phyloP scores from a whole-genome alignment of 176 grass and related monocot species.

The Cenchrus purpureus region DNA sequence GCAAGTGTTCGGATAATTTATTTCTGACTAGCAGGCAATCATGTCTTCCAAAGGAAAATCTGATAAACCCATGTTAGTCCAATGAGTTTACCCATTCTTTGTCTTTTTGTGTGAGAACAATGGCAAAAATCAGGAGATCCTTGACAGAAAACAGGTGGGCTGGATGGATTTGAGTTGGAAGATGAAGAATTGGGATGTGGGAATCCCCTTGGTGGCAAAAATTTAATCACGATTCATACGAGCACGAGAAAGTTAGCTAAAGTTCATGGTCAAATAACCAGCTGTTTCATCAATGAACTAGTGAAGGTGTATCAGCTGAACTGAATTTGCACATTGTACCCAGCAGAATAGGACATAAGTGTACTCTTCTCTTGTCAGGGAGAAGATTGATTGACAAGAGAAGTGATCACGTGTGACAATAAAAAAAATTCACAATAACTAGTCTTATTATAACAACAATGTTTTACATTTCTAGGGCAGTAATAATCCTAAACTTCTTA shows the following conservation, averaged over 20 bases:
- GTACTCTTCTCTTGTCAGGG: background rate
- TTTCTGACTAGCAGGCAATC: background rate
- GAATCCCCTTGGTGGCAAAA: no score
- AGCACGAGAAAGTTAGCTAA: background rate
- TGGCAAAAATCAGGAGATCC: background rate
- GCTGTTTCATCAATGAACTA: background rate
- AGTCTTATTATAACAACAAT: background rate
- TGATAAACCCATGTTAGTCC: background rate
- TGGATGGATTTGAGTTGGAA: background rate
- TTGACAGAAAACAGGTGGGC: background rate
- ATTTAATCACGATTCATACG: no score
- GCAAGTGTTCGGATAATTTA: background rate
- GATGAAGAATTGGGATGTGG: background rate
- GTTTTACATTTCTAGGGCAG: constrained; percentile 22
- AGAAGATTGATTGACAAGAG: constrained; percentile 13
- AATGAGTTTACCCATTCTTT: background rate
- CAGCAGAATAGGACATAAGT: background rate
- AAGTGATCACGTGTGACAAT: background rate
- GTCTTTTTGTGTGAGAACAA: background rate
- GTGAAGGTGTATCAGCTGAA: constrained; percentile 16
- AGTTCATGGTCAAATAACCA: constrained; percentile 12
- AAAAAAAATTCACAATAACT: background rate
- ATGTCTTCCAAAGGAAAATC: background rate
- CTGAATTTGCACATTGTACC: background rate
- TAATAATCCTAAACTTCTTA: background rate